Evolutionary conservation across 257 asterid genomes (phyloP).

Genomic region (Ajuga chamaepitys): DNA sequence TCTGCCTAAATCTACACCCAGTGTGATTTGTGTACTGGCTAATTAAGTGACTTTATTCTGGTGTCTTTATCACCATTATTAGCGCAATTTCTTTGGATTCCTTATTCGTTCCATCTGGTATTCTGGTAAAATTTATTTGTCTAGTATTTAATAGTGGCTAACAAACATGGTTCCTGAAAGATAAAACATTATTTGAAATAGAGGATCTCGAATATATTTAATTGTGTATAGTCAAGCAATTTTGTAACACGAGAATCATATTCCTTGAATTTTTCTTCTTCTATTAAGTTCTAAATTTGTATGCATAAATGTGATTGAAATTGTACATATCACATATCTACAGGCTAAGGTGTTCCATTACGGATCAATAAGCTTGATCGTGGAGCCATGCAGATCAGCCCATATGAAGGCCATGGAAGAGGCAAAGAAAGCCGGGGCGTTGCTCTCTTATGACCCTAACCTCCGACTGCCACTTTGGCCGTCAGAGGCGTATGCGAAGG

Average conservation of each 20-base stretch:
- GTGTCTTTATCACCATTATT: background rate
- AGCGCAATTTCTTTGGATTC: background rate
- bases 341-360: constrained; percentile 92
- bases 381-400: constrained; percentile 97
- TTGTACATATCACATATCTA: background rate
- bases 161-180: too few relatives aligned
- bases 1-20: constrained; percentile 9
- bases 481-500: constrained; percentile 63
- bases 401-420: constrained; percentile 91
- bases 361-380: constrained; percentile 91
- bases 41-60: constrained; percentile 6
- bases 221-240: too few relatives aligned
- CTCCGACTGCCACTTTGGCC: constrained; percentile 87
- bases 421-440: constrained; percentile 85
- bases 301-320: too few relatives aligned
- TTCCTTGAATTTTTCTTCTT: too few relatives aligned
- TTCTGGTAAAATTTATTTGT: background rate
- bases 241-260: too few relatives aligned
- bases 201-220: too few relatives aligned
- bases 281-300: too few relatives aligned
- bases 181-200: too few relatives aligned
- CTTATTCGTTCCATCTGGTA: background rate
- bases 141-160: too few relatives aligned
- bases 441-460: constrained; percentile 89
- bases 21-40: background rate